Base-by-base conservation (phyloP, 2,329 filamentous ascomycete genomes). In the Sporothrix luriei region DNA sequence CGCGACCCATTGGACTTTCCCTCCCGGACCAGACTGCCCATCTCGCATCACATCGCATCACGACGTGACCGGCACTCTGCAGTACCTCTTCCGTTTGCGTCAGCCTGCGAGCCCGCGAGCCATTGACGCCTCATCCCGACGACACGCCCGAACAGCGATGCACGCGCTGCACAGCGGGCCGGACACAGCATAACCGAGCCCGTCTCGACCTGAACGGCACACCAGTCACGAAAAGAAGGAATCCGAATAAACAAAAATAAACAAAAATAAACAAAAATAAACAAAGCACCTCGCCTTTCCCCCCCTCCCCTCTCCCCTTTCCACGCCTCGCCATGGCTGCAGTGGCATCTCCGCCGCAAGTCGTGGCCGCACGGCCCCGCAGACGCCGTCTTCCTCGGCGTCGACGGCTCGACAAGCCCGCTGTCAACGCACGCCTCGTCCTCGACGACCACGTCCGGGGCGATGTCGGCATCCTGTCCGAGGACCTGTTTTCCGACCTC, bases 381-480 rank as follows among this genome's bases (percentile, higher is more conserved):
- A 43, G 66, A 40, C 52, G 43, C 70, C 81, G 81, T 69, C 51
- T 33, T 70, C 81, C 81, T 68, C 81, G 86, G 70, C 82, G 87
- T 73, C 83, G 87, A 66, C 82, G 86, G 68, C 83, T 87, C 74
- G 88, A 95, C 78, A 93, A 91, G 78, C 85, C 91, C 9, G 86
- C 94, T 55, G 84, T 97, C 70, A 86, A 91, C 70, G 94, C 93
- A 69, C 89, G 91, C 70, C 84, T 98, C 66, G 86, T 96, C 49
- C 87, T 97, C 69, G 93, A 97, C 79, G 91, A 93, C 77, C 90
- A 91, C 78, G 84, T 97, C 75, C 92, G 90, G 80, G 92, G 92
- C 68, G 92, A 97, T 77, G 85, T 94, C 72, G 95, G 93, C 73
- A 87, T 95, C 73, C 80, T 98, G 68, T 97, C 94, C 14, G 90